These are phyloP conservation scores for Stemphylium vesicarium DNA, from an alignment of 2,329 filamentous ascomycete species.

Conservation along the genomic window DNA sequence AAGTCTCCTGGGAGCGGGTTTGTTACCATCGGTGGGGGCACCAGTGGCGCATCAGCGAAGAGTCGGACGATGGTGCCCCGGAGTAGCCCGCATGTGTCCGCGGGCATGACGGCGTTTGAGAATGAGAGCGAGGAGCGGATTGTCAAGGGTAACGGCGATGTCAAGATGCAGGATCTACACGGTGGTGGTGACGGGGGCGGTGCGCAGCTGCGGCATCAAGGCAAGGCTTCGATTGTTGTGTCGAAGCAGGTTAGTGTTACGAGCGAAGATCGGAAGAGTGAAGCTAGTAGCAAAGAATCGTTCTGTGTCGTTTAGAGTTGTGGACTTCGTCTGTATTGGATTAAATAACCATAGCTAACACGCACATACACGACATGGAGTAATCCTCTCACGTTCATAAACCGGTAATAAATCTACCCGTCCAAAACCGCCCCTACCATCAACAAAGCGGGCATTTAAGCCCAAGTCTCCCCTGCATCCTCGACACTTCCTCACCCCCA, in stretches of 20 bases:
- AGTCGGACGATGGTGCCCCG: neutral
- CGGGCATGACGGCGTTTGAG: neutral
- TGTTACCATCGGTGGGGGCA: neutral
- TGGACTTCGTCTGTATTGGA: no score
- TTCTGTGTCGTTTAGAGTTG: neutral
- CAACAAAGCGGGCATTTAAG: conserved; percentile 41
- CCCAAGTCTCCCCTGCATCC: conserved; percentile 9
- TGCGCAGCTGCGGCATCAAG: neutral
- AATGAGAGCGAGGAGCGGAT: neutral
- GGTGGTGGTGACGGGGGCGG: rapidly evolving
- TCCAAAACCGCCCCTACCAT: neutral
- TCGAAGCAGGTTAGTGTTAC: neutral
- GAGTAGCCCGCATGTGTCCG: neutral
- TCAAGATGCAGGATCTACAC: neutral
- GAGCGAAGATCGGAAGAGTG: neutral
- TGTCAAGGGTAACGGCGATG: neutral
- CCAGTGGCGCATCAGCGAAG: neutral
- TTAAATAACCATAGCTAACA: no score
- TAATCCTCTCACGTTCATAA: no score
- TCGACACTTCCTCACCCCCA: conserved; percentile 1
- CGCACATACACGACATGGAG: no score
- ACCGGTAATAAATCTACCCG: no score
- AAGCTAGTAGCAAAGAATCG: neutral
- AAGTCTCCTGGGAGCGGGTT: neutral
- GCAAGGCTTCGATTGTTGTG: neutral